phyloP scores from a whole-genome alignment of 202 grass and related monocot genomes.

The Schoenoplectus tabernaemontani region DNA sequence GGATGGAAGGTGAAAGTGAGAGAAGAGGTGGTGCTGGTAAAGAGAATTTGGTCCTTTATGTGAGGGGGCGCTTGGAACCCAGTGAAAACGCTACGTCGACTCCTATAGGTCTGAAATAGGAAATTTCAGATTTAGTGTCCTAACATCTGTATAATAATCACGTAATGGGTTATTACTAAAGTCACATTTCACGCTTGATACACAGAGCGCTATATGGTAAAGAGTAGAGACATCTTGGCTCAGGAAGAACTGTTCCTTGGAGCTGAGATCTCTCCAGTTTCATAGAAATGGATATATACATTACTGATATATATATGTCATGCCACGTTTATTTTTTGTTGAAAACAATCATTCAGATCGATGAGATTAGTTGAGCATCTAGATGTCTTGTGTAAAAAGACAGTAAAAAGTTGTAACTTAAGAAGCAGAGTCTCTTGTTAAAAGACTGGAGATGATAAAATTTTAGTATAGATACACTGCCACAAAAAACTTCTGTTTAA shows the following conservation, averaged over 20 bases:
- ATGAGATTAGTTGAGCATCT: not conserved
- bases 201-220: not conserved
- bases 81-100: constrained; percentile 16
- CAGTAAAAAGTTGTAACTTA: not conserved
- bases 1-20: constrained; percentile 9
- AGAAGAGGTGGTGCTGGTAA: constrained; percentile 17
- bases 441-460: not conserved
- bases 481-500: not conserved
- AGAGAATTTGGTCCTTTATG: constrained; percentile 5
- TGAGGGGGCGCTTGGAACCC: not conserved
- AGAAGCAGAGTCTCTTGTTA: not conserved
- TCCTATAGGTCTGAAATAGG: not conserved
- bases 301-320: not conserved
- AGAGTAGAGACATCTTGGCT: not conserved
- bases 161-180: not conserved
- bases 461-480: not conserved
- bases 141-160: not conserved
- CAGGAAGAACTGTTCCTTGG: not conserved
- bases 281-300: not conserved
- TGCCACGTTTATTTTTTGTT: not conserved
- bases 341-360: not conserved
- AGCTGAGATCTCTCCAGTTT: not conserved
- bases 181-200: not conserved
- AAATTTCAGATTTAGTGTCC: not conserved
- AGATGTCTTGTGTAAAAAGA: not conserved